phyloP scores from a whole-genome alignment of 148 eudicot genomes.

The Cornus controversa region DNA sequence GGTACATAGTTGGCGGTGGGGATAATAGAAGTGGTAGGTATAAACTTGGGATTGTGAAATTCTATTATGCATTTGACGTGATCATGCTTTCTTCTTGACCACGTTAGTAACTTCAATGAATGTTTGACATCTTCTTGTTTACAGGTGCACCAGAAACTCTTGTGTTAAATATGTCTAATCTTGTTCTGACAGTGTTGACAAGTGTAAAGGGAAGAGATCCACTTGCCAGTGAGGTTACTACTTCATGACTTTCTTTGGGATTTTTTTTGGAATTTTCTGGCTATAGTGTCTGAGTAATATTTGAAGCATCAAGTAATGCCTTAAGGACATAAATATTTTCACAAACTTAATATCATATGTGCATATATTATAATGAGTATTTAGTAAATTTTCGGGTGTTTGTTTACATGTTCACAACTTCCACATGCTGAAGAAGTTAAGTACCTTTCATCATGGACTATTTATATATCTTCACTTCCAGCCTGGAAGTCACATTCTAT shows the following conservation, averaged over 20 bases:
- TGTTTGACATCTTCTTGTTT: background rate
- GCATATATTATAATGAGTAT: background rate
- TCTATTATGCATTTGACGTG: background rate
- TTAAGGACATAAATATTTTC: background rate
- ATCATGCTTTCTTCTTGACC: background rate
- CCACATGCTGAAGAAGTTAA: background rate
- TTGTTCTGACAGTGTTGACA: constrained; percentile 61
- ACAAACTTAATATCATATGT: too few relatives aligned
- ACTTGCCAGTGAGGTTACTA: constrained; percentile 90
- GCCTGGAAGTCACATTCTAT: background rate
- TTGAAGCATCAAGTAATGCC: background rate
- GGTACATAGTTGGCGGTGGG: constrained; percentile 95
- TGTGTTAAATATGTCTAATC: constrained; percentile 75
- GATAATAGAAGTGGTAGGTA: constrained; percentile 82
- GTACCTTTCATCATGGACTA: background rate
- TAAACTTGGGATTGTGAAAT: background rate
- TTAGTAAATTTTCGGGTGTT: background rate
- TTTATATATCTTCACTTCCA: background rate
- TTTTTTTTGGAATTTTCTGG: background rate
- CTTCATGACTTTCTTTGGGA: constrained; percentile 14
- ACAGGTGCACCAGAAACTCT: constrained; percentile 86
- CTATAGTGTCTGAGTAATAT: background rate
- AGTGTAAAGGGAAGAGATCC: constrained; percentile 73
- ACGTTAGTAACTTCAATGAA: too few relatives aligned
- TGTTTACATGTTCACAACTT: background rate